These are phyloP conservation scores for Adansonia gregorii DNA, from an alignment of 441 rosid species.

Conservation along the genomic window DNA sequence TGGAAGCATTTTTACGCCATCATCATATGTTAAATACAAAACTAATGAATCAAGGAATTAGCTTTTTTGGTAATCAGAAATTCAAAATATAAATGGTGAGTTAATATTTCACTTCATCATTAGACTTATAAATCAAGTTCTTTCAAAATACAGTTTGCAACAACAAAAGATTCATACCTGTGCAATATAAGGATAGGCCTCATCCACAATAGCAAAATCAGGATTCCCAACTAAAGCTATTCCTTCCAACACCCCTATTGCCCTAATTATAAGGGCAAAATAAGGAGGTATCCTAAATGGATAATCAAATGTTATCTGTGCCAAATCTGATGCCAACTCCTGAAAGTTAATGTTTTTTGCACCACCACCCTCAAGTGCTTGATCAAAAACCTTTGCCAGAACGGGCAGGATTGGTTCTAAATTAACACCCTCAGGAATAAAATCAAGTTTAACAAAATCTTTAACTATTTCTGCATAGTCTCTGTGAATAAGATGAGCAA, in stretches of 20 bases:
- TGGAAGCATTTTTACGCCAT: background rate
- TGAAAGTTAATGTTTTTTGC: conserved; percentile 91
- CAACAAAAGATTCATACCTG: conserved; percentile 57
- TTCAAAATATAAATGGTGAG: background rate
- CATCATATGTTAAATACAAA: background rate
- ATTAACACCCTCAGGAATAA: conserved; percentile 95
- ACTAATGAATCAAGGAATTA: background rate
- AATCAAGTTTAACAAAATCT: conserved; percentile 94
- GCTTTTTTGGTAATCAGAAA: background rate
- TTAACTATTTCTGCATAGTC: conserved; percentile 90
- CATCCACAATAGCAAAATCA: conserved; percentile 94
- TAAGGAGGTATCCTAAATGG: conserved; percentile 98
- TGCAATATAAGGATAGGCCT: conserved; percentile 96
- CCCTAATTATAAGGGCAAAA: conserved; percentile 95
- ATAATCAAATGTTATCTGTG: conserved; percentile 96
- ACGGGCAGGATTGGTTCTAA: conserved; percentile 96
- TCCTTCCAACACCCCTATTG: conserved; percentile 96
- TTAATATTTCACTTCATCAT: background rate
- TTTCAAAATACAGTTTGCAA: background rate
- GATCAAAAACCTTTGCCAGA: conserved; percentile 96
- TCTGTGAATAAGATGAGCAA: conserved; percentile 94
- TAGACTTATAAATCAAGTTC: conserved; percentile 12
- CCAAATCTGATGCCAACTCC: conserved; percentile 95
- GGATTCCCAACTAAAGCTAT: conserved; percentile 96
- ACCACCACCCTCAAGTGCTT: conserved; percentile 99